phyloP scores from a whole-genome alignment of 208 protist species.

The Trypanosoma grayi region DNA sequence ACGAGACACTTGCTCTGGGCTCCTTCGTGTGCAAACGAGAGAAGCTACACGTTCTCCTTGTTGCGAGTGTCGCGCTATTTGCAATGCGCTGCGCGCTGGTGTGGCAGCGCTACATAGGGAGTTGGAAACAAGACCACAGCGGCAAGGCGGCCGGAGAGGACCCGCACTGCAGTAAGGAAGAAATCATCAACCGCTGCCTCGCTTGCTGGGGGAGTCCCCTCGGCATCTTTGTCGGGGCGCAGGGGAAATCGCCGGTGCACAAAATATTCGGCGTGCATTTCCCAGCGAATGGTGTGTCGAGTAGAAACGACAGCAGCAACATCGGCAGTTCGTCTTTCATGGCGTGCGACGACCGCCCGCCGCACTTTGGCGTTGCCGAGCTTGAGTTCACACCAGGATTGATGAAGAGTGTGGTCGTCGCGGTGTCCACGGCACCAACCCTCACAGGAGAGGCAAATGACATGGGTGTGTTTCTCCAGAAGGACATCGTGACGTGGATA shows the following conservation, averaged over 20 bases:
- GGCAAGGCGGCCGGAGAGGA: slow-evolving; percentile 8
- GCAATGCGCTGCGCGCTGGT: slow-evolving; percentile 47
- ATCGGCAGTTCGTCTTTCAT: not conserved
- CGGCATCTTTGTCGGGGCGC: slow-evolving; percentile 39
- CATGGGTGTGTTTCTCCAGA: slow-evolving; percentile 44
- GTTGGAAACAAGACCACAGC: slow-evolving; percentile 25
- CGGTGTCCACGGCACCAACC: slow-evolving; percentile 52
- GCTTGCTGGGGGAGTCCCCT: slow-evolving; percentile 65
- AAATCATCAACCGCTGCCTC: slow-evolving; percentile 49
- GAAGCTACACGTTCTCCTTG: slow-evolving; percentile 49
- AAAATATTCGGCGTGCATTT: slow-evolving; percentile 25
- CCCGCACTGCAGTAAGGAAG: slow-evolving; percentile 46
- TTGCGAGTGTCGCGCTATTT: slow-evolving; percentile 57
- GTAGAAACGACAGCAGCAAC: not conserved
- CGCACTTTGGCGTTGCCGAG: slow-evolving; percentile 31
- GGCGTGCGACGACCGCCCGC: slow-evolving; percentile 1
- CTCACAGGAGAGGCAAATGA: slow-evolving; percentile 26
- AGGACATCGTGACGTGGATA: slow-evolving; percentile 42
- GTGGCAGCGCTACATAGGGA: slow-evolving; percentile 63
- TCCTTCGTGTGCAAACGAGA: slow-evolving; percentile 38
- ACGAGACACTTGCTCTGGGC: slow-evolving; percentile 28
- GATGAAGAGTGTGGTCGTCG: slow-evolving; percentile 43
- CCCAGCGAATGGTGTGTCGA: not conserved
- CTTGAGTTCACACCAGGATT: slow-evolving; percentile 48
- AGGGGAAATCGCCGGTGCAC: not conserved